Conservation (phyloP, 768 basidiomycete species). For the Podaxis sp. region DNA sequence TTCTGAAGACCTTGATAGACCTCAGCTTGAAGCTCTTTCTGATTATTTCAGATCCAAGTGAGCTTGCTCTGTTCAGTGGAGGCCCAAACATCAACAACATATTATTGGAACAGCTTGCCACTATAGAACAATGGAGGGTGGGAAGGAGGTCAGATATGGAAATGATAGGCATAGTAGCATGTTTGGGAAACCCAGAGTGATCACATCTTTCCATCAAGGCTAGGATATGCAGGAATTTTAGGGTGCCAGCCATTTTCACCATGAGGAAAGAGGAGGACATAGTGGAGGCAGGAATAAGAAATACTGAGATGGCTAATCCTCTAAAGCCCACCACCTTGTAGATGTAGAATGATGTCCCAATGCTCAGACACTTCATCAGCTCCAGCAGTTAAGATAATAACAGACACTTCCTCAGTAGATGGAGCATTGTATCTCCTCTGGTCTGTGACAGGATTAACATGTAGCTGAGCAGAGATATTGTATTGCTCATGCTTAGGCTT, state of each 20-base stretch:
- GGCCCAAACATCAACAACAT: slow-evolving; percentile 46
- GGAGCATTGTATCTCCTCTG: slow-evolving; percentile 42
- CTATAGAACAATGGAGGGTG: slow-evolving; percentile 31
- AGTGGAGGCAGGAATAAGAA: slow-evolving; percentile 38
- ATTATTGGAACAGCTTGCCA: slow-evolving; percentile 43
- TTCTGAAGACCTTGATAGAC: slow-evolving; percentile 24
- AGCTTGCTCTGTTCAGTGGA: slow-evolving; percentile 40
- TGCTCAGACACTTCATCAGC: slow-evolving; percentile 12
- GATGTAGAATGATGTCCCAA: slow-evolving; percentile 35
- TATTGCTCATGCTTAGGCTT: background rate
- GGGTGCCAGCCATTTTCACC: slow-evolving; percentile 46
- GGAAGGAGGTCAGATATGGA: slow-evolving; percentile 12
- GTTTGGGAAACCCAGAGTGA: slow-evolving; percentile 34
- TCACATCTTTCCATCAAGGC: background rate
- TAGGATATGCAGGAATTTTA: slow-evolving; percentile 30
- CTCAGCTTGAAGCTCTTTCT: slow-evolving; percentile 33
- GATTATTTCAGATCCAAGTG: slow-evolving; percentile 33
- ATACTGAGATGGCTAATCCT: slow-evolving; percentile 35
- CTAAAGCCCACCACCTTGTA: slow-evolving; percentile 23
- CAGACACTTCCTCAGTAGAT: slow-evolving; percentile 34
- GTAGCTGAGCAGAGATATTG: slow-evolving; percentile 14
- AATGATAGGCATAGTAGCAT: background rate
- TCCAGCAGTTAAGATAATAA: slow-evolving; percentile 37
- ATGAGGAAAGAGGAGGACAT: slow-evolving; percentile 43
- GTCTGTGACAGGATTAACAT: slow-evolving; percentile 26